phyloP scores from a whole-genome alignment of 352 stramenopile genomes.

The Phytophthora fragariaefolia region DNA sequence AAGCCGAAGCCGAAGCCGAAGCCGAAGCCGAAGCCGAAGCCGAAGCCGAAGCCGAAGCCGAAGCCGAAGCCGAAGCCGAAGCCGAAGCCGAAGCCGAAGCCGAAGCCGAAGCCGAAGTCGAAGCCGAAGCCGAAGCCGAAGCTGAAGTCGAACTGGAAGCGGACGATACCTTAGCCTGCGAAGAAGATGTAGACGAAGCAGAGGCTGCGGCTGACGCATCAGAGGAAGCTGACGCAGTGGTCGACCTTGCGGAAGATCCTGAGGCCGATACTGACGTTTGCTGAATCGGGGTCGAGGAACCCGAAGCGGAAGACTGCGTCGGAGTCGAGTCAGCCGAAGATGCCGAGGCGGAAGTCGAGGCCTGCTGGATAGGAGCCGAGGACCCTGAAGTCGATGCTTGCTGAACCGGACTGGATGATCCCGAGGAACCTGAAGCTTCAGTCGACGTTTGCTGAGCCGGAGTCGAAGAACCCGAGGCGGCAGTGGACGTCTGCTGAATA shows the following conservation, averaged over 20 bases:
- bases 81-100: conserved; percentile 1
- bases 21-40: not conserved
- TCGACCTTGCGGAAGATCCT: not conserved
- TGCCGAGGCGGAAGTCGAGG: conserved; percentile 6
- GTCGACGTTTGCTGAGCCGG: conserved; percentile 1
- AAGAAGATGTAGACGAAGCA: conserved; percentile 9
- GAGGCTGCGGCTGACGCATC: conserved; percentile 8
- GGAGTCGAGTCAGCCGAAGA: not conserved
- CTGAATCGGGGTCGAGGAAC: conserved; percentile 1
- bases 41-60: not conserved
- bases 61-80: not conserved
- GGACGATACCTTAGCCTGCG: conserved; percentile 1
- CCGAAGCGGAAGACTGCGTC: not conserved
- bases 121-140: not conserved
- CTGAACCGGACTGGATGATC: too few relatives aligned
- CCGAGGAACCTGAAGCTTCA: not conserved
- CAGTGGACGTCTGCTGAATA: not conserved
- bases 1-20: conserved; percentile 4
- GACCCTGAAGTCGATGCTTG: conserved; percentile 2
- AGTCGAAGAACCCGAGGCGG: not conserved
- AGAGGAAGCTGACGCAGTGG: conserved; percentile 8
- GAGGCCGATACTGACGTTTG: not conserved
- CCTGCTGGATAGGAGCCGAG: not conserved
- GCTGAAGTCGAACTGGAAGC: not conserved
- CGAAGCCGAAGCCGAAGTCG: conserved; percentile 3